Evolutionary conservation across 108 stramenopile genomes (phyloP).

Genomic region (Cyclotella baltica): DNA sequence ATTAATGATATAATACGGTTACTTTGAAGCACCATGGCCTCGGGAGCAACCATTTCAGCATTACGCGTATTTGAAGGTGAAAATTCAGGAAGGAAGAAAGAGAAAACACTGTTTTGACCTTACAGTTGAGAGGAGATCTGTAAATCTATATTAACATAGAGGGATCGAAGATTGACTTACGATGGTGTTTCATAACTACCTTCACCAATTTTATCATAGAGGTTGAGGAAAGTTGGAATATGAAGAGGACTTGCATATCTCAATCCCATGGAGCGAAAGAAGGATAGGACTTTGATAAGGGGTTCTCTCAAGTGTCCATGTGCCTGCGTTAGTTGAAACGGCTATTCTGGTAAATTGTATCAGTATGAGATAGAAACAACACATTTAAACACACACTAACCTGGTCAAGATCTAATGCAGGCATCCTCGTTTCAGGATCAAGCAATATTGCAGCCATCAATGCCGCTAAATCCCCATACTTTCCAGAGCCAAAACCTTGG

Average conservation of each 20-base stretch:
- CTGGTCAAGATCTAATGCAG: conserved; percentile 50
- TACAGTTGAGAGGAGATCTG: not conserved
- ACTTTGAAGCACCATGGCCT: conserved; percentile 37
- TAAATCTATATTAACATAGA: too few relatives aligned
- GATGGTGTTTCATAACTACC: conserved; percentile 48
- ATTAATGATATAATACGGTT: conserved; percentile 21
- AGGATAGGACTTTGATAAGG: conserved; percentile 50
- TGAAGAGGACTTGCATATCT: conserved; percentile 10
- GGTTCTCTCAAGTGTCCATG: conserved; percentile 59
- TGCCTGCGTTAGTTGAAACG: not conserved
- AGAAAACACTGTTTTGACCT: conserved; percentile 47
- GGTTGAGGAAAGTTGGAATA: conserved; percentile 7
- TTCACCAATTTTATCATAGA: conserved; percentile 55
- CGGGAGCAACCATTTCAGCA: conserved; percentile 44
- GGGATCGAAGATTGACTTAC: too few relatives aligned
- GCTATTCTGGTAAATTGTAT: too few relatives aligned
- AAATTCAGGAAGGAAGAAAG: conserved; percentile 69
- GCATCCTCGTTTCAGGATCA: conserved; percentile 44
- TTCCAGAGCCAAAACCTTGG: conserved; percentile 41
- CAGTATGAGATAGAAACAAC: not conserved
- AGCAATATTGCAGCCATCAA: conserved; percentile 56
- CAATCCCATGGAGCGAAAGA: conserved; percentile 53
- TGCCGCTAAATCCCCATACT: conserved; percentile 56
- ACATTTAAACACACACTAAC: conserved; percentile 1
- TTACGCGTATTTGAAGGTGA: conserved; percentile 33